Percentiles rank a stretch among this genome's conserved stretches.
These are phyloP conservation scores for Tolypocladium cylindrosporum DNA, from an alignment of 2,329 filamentous ascomycete genomes.

Conservation along the genomic window DNA sequence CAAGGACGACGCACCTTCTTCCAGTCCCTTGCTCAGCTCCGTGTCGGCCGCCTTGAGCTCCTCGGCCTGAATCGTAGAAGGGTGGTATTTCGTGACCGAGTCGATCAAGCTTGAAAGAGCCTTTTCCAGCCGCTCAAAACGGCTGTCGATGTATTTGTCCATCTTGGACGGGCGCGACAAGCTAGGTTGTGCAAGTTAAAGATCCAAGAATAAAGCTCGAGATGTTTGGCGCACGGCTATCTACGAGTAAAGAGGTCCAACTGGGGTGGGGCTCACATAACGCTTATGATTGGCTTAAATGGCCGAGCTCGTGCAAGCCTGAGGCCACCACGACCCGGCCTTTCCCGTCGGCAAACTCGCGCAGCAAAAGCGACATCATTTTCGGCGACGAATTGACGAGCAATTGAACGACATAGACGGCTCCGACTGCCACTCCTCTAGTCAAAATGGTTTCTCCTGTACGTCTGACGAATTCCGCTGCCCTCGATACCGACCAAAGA, in stretches of 20 bases:
- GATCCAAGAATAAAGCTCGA: neutral
- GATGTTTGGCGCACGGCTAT: conserved; percentile 6
- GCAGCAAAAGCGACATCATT: conserved; percentile 13
- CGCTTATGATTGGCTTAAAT: conserved; percentile 7
- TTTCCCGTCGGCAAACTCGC: conserved; percentile 25
- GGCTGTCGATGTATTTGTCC: conserved; percentile 51
- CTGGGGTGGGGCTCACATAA: conserved; percentile 8
- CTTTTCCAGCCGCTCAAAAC: conserved; percentile 57
- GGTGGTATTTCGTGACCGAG: conserved; percentile 75
- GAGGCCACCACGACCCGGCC: conserved; percentile 21
- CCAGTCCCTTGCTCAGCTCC: conserved; percentile 55
- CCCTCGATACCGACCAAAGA: neutral
- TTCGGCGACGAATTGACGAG: conserved; percentile 17
- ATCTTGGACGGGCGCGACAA: conserved; percentile 26
- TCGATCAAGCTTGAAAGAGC: conserved; percentile 62
- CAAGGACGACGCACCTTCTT: conserved; percentile 39
- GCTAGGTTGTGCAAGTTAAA: neutral
- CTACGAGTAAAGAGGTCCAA: neutral
- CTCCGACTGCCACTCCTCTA: conserved; percentile 15
- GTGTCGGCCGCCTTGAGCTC: conserved; percentile 63
- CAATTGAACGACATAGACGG: conserved; percentile 25
- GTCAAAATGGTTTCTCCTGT: conserved; percentile 32
- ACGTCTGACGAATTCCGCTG: conserved; percentile 10
- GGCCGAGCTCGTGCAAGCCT: conserved; percentile 12
- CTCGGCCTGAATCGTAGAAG: conserved; percentile 54